These are phyloP conservation scores for Entomortierella lignicola DNA, from an alignment of 192 early-diverging fungal genomes.

Conservation along the genomic window DNA sequence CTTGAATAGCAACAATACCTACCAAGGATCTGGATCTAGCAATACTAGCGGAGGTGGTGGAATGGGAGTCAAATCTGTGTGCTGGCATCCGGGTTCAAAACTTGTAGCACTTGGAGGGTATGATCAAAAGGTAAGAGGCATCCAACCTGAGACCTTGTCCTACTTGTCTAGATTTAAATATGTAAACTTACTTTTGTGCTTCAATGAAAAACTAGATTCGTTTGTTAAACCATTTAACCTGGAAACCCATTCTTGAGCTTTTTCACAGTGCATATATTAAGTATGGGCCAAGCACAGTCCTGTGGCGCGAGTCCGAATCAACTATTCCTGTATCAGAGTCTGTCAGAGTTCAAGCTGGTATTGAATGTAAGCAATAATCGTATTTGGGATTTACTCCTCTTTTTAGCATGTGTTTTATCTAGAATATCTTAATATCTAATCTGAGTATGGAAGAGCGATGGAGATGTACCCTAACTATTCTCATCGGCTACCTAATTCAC, in stretches of 20 bases:
- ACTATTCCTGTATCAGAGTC: slow-evolving; percentile 42
- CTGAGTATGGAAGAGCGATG: no score
- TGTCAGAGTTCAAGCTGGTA: slow-evolving; percentile 50
- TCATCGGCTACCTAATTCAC: neutral
- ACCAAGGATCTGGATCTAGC: slow-evolving; percentile 51
- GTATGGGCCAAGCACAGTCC: slow-evolving; percentile 34
- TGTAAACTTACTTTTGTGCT: neutral
- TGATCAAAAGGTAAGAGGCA: slow-evolving; percentile 81
- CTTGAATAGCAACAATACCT: slow-evolving; percentile 35
- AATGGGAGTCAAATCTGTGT: slow-evolving; percentile 80
- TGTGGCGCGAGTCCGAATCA: slow-evolving; percentile 33
- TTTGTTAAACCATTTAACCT: slow-evolving; percentile 77
- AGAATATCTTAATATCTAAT: no score
- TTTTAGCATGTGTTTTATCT: neutral
- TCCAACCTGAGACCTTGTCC: no score
- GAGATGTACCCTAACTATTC: no score
- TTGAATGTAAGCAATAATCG: slow-evolving; percentile 31
- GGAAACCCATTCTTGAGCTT: slow-evolving; percentile 75
- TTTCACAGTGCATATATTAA: slow-evolving; percentile 62
- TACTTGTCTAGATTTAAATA: no score
- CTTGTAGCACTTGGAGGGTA: slow-evolving; percentile 88
- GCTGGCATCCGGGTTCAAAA: slow-evolving; percentile 82
- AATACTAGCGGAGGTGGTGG: slow-evolving; percentile 59
- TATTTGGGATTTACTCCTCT: slow-evolving; percentile 2
- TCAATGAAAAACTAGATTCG: slow-evolving; percentile 59